Percentiles rank a stretch among this genome's conserved stretches.
Evolutionary conservation across 176 grass and related monocot species (phyloP).

Genomic region (Otatea glauca): DNA sequence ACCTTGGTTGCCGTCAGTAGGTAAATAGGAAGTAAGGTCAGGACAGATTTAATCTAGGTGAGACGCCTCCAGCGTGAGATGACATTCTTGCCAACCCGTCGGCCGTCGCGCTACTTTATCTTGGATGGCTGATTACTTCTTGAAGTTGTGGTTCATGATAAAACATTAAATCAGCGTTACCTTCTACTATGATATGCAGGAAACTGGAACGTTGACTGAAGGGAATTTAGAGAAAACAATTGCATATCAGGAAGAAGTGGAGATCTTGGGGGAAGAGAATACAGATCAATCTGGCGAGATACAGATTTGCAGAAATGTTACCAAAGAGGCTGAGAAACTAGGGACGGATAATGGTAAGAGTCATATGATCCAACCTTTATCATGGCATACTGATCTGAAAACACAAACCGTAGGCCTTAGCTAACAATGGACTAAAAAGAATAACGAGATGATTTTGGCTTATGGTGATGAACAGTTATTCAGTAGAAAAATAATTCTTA

Average conservation of each 20-base stretch:
- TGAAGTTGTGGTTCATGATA: neutral
- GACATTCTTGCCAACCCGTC: too few species aligned
- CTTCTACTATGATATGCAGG: slow-evolving; percentile 31
- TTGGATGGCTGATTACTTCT: neutral
- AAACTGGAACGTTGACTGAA: slow-evolving; percentile 30
- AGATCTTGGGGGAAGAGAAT: slow-evolving; percentile 23
- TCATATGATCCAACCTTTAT: neutral
- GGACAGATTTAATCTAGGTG: too few species aligned
- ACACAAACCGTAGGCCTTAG: slow-evolving; percentile 5
- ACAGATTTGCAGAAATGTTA: slow-evolving; percentile 34
- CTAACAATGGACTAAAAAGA: neutral
- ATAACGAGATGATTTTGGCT: neutral
- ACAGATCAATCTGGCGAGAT: neutral
- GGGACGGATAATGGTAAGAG: neutral
- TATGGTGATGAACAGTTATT: neutral
- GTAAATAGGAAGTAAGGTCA: too few species aligned
- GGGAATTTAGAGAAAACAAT: slow-evolving; percentile 10
- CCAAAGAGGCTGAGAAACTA: slow-evolving; percentile 34
- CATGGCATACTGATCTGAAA: neutral
- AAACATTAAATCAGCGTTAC: neutral
- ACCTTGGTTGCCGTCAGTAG: too few species aligned
- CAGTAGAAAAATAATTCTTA: neutral
- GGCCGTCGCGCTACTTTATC: too few species aligned
- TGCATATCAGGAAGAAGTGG: neutral
- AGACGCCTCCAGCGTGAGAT: too few species aligned